Conservation (phyloP, 2,329 filamentous ascomycete genomes). For the Spiromastix sp. region DNA sequence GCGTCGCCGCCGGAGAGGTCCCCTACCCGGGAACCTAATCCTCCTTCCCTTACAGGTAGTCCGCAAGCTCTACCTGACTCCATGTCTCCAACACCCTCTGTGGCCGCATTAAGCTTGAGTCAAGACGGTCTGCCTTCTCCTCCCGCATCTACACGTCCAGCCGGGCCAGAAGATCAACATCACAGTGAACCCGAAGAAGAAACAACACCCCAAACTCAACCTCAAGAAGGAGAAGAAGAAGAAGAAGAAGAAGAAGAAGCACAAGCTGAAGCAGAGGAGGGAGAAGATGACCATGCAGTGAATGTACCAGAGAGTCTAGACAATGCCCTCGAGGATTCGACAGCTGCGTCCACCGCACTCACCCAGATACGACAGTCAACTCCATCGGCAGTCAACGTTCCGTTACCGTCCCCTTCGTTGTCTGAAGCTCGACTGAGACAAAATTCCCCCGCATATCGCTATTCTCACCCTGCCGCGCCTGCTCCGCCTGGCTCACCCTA, state of each 20-base stretch:
- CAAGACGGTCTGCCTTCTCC: slow-evolving; percentile 4
- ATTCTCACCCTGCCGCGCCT: slow-evolving; percentile 17
- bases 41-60: too few relatives aligned
- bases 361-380: slow-evolving; percentile 5
- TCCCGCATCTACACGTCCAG: not conserved
- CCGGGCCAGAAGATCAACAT: not conserved
- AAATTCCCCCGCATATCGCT: slow-evolving; percentile 10
- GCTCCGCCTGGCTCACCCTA: slow-evolving; percentile 13
- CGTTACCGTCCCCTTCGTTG: slow-evolving; percentile 7
- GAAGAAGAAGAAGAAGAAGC: slow-evolving; percentile 4
- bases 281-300: slow-evolving; percentile 1
- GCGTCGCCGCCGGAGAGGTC: too few relatives aligned
- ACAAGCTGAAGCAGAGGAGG: slow-evolving; percentile 3
- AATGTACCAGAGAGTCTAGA: slow-evolving; percentile 8
- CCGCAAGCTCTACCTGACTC: slow-evolving; percentile 10
- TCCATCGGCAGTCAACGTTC: slow-evolving; percentile 4
- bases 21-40: too few relatives aligned
- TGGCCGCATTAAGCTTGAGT: slow-evolving; percentile 7
- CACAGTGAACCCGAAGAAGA: not conserved
- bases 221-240: not conserved
- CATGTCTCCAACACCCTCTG: slow-evolving; percentile 7
- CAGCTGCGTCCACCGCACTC: slow-evolving; percentile 5
- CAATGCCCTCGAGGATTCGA: slow-evolving; percentile 4
- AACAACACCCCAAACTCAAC: slow-evolving; percentile 1
- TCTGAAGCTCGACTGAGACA: slow-evolving; percentile 10